phyloP scores from a whole-genome alignment of 345 rosid species.

The Ceriops zippeliana region DNA sequence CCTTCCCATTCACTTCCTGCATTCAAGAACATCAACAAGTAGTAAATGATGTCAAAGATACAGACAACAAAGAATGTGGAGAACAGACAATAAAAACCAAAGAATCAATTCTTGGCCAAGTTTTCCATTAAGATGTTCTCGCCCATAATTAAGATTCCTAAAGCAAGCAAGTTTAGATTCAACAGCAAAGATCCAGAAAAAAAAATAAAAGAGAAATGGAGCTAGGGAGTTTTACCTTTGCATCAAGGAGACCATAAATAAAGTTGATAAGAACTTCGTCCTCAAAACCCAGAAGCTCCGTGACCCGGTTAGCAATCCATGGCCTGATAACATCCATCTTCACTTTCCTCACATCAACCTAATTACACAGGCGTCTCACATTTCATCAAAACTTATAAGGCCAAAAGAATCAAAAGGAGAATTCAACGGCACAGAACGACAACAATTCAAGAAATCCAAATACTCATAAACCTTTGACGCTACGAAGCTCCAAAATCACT shows the following conservation, averaged over 20 bases:
- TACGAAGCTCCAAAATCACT: neutral
- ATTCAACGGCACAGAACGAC: neutral
- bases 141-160: constrained; percentile 9
- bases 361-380: neutral
- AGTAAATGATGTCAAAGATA: neutral
- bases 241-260: constrained; percentile 87
- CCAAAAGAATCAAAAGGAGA: neutral
- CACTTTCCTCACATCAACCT: constrained; percentile 90
- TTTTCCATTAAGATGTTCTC: neutral
- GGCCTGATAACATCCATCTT: constrained; percentile 93
- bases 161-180: constrained; percentile 3
- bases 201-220: neutral
- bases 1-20: constrained; percentile 89
- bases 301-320: constrained; percentile 90
- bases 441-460: neutral
- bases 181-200: neutral
- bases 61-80: neutral
- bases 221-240: constrained; percentile 45
- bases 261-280: constrained; percentile 98
- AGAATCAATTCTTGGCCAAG: constrained; percentile 19
- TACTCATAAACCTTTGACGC: neutral
- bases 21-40: constrained; percentile 1
- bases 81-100: neutral
- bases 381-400: neutral
- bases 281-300: constrained; percentile 94